Evolutionary conservation across 345 rosid species (phyloP).

Genomic region (Rubroshorea leprosula): DNA sequence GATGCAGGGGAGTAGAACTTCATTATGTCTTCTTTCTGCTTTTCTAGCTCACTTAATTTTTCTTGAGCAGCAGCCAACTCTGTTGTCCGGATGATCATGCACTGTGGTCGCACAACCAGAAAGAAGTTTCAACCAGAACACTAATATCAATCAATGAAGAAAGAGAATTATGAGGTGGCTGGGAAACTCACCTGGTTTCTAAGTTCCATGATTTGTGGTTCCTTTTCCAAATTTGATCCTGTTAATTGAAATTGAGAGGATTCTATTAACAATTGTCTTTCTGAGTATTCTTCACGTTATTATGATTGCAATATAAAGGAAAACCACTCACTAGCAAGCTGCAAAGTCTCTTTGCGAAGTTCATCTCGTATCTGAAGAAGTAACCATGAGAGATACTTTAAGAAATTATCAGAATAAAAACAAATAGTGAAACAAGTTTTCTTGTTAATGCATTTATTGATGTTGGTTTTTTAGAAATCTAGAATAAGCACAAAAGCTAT

Average conservation of each 20-base stretch:
- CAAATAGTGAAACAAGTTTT: neutral
- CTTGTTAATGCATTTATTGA: neutral
- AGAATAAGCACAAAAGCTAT: too few relatives aligned
- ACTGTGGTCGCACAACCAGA: conserved; percentile 35
- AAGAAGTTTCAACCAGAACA: neutral
- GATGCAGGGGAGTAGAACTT: conserved; percentile 64
- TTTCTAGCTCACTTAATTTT: conserved; percentile 71
- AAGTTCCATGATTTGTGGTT: conserved; percentile 77
- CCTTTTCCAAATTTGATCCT: conserved; percentile 84
- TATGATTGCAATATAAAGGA: neutral
- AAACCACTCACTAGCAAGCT: conserved; percentile 75
- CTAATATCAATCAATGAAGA: neutral
- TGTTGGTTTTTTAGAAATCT: neutral
- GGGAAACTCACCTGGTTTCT: conserved; percentile 54
- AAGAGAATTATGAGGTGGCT: conserved; percentile 3
- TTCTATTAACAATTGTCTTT: conserved; percentile 4
- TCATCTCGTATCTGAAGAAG: conserved; percentile 78
- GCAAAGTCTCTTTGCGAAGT: conserved; percentile 80
- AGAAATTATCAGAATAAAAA: neutral
- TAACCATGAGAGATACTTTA: neutral
- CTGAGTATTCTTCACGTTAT: neutral
- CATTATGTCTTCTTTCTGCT: conserved; percentile 61
- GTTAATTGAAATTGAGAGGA: conserved; percentile 15
- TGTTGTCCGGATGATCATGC: conserved; percentile 82
- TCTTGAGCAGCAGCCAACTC: conserved; percentile 88